Conservation (phyloP, 1,284 basidiomycete genomes). For the Paramarasmius palmivorus region DNA sequence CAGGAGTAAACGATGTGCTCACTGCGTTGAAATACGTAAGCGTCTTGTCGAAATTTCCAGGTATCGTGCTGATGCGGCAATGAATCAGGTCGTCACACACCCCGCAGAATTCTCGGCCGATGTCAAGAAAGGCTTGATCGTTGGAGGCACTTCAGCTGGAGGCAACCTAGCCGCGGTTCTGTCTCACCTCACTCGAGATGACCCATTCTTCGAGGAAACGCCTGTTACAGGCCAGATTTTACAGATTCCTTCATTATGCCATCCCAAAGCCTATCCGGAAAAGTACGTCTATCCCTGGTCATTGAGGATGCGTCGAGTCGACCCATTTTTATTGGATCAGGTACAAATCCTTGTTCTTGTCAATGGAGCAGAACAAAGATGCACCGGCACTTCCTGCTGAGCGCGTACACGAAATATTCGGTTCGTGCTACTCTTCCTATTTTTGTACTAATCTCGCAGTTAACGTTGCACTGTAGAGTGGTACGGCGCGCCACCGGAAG, state of each 20-base stretch:
- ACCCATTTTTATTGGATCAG: not conserved
- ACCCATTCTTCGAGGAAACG: conserved; percentile 10
- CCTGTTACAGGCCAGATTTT: conserved; percentile 15
- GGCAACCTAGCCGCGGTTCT: conserved; percentile 9
- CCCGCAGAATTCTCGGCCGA: conserved; percentile 4
- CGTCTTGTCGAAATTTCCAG: not conserved
- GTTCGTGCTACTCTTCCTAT: not conserved
- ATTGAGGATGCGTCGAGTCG: not conserved
- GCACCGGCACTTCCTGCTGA: conserved; percentile 2
- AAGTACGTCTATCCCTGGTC: conserved; percentile 6
- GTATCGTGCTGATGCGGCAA: too few species aligned
- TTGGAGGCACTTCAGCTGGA: conserved; percentile 14
- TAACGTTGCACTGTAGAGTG: not conserved
- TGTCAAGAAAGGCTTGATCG: conserved; percentile 12
- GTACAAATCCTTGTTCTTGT: conserved; percentile 12
- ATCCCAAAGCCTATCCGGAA: conserved; percentile 10
- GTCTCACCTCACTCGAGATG: conserved; percentile 13
- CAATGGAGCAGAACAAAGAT: conserved; percentile 13
- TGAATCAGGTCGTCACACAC: not conserved
- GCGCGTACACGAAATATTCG: not conserved
- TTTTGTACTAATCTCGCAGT: too few species aligned
- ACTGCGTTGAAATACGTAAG: conserved; percentile 16
- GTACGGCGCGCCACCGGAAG: not conserved
- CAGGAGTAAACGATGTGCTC: conserved; percentile 14
- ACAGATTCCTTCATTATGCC: conserved; percentile 9